A percentile compares a stretch with the other conserved stretches of the same genome.
These are phyloP conservation scores for Psilocybe cyanescens DNA, from an alignment of 768 basidiomycete species.

Conservation along the genomic window DNA sequence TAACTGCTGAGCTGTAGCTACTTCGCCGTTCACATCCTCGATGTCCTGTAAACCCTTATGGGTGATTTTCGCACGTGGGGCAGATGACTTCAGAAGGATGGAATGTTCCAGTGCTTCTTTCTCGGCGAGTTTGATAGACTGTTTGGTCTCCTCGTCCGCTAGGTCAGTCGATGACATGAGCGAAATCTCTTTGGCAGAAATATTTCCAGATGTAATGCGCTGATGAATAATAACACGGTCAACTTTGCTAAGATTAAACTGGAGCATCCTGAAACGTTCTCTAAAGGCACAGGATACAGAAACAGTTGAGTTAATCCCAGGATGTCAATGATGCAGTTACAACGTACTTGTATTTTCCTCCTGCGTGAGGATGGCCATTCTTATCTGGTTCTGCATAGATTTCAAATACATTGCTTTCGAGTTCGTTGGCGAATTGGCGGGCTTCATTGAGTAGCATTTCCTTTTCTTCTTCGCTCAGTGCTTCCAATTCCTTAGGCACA, in stretches of 20 bases:
- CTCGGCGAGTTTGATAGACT: slow-evolving; percentile 81
- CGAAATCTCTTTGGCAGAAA: slow-evolving; percentile 75
- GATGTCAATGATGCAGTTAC: not conserved
- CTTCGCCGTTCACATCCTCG: slow-evolving; percentile 68
- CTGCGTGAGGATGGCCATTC: slow-evolving; percentile 61
- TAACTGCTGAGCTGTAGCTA: slow-evolving; percentile 42
- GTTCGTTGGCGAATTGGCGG: slow-evolving; percentile 65
- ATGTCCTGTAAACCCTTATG: slow-evolving; percentile 94
- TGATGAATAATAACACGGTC: slow-evolving; percentile 82
- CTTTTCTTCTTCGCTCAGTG: slow-evolving; percentile 65
- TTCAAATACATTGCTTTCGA: slow-evolving; percentile 80
- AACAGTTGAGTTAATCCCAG: slow-evolving; percentile 7
- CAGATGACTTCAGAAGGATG: slow-evolving; percentile 71
- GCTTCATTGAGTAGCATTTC: slow-evolving; percentile 57
- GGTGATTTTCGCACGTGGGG: slow-evolving; percentile 81
- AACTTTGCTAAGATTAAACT: slow-evolving; percentile 84
- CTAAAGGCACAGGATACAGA: slow-evolving; percentile 39
- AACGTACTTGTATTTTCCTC: slow-evolving; percentile 79
- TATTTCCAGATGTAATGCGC: slow-evolving; percentile 69
- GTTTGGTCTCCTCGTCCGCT: slow-evolving; percentile 84
- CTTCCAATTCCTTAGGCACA: slow-evolving; percentile 50
- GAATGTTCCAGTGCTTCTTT: slow-evolving; percentile 85
- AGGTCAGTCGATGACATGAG: slow-evolving; percentile 89
- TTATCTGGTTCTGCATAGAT: slow-evolving; percentile 81
- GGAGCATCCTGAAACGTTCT: slow-evolving; percentile 89